A percentile compares a stretch with the other conserved stretches of the same genome.
Conservation (phyloP, 805 yeast species). For the Kodamaea restingae region DNA sequence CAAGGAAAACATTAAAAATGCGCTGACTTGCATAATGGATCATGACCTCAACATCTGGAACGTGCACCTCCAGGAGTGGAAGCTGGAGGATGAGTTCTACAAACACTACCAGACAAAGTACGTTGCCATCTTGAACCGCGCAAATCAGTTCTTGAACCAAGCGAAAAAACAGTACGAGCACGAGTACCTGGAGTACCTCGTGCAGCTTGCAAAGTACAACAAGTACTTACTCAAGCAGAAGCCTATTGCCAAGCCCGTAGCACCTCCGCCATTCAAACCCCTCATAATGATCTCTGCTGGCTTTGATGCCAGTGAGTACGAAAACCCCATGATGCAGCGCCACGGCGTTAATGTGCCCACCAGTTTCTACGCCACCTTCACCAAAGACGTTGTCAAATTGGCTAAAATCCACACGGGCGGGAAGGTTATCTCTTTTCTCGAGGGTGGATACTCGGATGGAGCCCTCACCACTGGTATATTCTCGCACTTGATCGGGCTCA, state of each 20-base stretch:
- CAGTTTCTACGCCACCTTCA: slow-evolving; percentile 66
- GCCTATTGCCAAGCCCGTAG: slow-evolving; percentile 26
- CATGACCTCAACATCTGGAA: slow-evolving; percentile 83
- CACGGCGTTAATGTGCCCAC: slow-evolving; percentile 82
- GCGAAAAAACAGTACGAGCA: slow-evolving; percentile 44
- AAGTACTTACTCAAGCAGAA: slow-evolving; percentile 26
- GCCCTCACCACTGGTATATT: slow-evolving; percentile 77
- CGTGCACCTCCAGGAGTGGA: slow-evolving; percentile 69
- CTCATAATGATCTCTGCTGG: slow-evolving; percentile 79
- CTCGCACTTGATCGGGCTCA: slow-evolving; percentile 72
- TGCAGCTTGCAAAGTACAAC: slow-evolving; percentile 25
- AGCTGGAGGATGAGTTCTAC: slow-evolving; percentile 60
- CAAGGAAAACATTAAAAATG: slow-evolving; percentile 64
- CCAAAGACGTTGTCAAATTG: slow-evolving; percentile 65
- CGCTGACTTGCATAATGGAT: slow-evolving; percentile 73
- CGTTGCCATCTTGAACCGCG: slow-evolving; percentile 57
- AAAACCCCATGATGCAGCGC: slow-evolving; percentile 79
- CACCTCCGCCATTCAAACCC: slow-evolving; percentile 40
- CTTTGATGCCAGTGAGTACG: slow-evolving; percentile 82
- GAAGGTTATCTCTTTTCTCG: slow-evolving; percentile 62
- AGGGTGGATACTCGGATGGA: slow-evolving; percentile 85
- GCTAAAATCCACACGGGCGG: slow-evolving; percentile 62
- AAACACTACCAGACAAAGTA: slow-evolving; percentile 58
- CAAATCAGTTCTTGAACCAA: slow-evolving; percentile 56
- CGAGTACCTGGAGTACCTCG: slow-evolving; percentile 26